Base-by-base conservation (phyloP, 495 filamentous ascomycete species). In the Beverwykella pulmonaria region DNA sequence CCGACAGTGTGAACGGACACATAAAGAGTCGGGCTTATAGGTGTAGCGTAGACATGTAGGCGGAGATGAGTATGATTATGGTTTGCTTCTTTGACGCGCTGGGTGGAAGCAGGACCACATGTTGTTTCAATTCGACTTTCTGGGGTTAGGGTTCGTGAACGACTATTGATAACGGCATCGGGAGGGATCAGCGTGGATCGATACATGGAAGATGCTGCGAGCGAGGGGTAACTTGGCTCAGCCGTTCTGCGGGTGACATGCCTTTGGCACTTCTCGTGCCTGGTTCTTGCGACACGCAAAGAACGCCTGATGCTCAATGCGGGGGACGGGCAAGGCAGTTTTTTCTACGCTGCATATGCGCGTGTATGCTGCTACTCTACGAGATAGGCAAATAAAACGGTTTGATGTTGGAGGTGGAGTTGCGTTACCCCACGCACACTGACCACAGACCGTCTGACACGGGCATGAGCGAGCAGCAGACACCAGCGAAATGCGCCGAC, bases 161-260 rank as follows among this genome's bases (percentile, higher is more conserved):
- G 32, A 50, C 65, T 68, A 68, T 62, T 68, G 65, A 68, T 68
- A 68, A 57, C 65, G 50, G 52, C 5, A 56, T 44, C 29, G 59
- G 65, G 22, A 57, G 41, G 34, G 65, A 67, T 67, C 64, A 56
- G 39, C 58, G 25, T 2, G 39, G 39, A 44, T 44, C 39, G 39
- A 44, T 44, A 44, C 39, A 10, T 22, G 14, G 47, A 53, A 36
- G 58, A 54, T 48, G 30, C 36, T 27, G 46, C 15, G 41, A 19
- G 29, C 27, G n/a, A 36, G 30, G 44, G 22, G 22, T 19, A 34
- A 6, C 17, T n/a, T 9, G 39, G 39, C 39, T 44, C 6, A 2
- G 6, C 8, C 39, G 39, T n/a, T 44, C 39, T 44, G 39, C 39
- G 17, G 15, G 39, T 44, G 39, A 44, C 39, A n/a, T 44, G 39